Base-by-base conservation (phyloP, 179 eudicot genomes). In the Kewa caespitosa region DNA sequence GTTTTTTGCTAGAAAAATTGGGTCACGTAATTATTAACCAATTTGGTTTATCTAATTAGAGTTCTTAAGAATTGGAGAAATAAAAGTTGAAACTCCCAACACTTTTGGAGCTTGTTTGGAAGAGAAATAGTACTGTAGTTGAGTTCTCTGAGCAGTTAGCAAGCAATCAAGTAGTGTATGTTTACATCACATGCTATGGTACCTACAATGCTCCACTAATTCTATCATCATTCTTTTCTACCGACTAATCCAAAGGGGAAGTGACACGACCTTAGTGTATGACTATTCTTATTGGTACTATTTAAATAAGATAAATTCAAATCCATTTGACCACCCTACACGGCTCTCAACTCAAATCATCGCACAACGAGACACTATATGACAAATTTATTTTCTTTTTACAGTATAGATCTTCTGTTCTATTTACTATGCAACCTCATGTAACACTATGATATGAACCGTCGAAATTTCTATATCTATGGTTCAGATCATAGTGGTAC, bases 11-110 rank as follows among this genome's bases (percentile, higher is more conserved):
- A n/a, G n/a, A n/a, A n/a, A n/a, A n/a, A n/a, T n/a, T n/a, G n/a
- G n/a, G n/a, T n/a, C n/a, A n/a, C n/a, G n/a, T n/a, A n/a, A n/a
- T n/a, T n/a, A n/a, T n/a, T n/a, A n/a, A n/a, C n/a, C n/a, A n/a
- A n/a, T n/a, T n/a, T n/a, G n/a, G n/a, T n/a, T n/a, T n/a, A n/a
- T n/a, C n/a, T n/a, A n/a, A n/a, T n/a, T n/a, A n/a, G n/a, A n/a
- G n/a, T n/a, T n/a, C n/a, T n/a, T n/a, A n/a, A n/a, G n/a, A n/a
- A n/a, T n/a, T n/a, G n/a, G n/a, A n/a, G n/a, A n/a, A n/a, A n/a
- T n/a, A n/a, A n/a, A n/a, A n/a, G n/a, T n/a, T n/a, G n/a, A n/a
- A 57, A 28, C 62, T 28, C 27, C 62, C 62, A 57, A 57, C 62
- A 57, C 18, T 18, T 57, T 57, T n/a, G 62, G 62, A 57, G 30